phyloP scores from a whole-genome alignment of 805 yeast genomes.

The Tetrapisispora nanseiensis region DNA sequence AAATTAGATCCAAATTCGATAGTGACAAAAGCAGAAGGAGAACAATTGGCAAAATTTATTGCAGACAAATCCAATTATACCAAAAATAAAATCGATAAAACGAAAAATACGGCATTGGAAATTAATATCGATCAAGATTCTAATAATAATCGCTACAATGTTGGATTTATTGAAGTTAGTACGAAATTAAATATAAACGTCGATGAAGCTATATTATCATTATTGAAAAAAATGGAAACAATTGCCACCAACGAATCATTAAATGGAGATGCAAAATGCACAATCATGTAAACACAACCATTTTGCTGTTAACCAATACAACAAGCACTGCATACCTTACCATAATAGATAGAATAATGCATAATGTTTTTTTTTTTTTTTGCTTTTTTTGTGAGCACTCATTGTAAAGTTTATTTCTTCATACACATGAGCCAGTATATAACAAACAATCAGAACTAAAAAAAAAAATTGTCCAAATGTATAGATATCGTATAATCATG shows the following conservation, averaged over 20 bases:
- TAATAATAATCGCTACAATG: not conserved
- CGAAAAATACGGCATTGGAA: not conserved
- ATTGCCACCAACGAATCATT: slow-evolving; percentile 8
- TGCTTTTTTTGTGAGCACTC: too few species aligned
- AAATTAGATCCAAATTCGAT: slow-evolving; percentile 1
- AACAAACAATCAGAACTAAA: too few species aligned
- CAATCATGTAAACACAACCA: slow-evolving; percentile 9
- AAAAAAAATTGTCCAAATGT: too few species aligned
- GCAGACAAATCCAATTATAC: not conserved
- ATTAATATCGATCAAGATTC: not conserved
- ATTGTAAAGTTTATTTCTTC: too few species aligned
- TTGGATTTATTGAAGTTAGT: slow-evolving; percentile 23
- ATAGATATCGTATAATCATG: too few species aligned
- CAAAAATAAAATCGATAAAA: not conserved
- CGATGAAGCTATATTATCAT: slow-evolving; percentile 14
- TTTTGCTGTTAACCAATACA: too few species aligned
- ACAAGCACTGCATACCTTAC: too few species aligned
- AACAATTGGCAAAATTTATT: slow-evolving; percentile 1
- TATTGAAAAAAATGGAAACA: slow-evolving; percentile 16
- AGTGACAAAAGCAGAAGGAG: slow-evolving; percentile 17
- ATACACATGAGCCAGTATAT: too few species aligned
- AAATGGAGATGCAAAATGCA: slow-evolving; percentile 10
- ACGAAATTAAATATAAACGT: slow-evolving; percentile 20
- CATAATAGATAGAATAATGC: not conserved
- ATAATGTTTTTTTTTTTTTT: not conserved